Base-by-base conservation (phyloP, 1,139 yeast genomes). In the Diutina scorzettiae region DNA sequence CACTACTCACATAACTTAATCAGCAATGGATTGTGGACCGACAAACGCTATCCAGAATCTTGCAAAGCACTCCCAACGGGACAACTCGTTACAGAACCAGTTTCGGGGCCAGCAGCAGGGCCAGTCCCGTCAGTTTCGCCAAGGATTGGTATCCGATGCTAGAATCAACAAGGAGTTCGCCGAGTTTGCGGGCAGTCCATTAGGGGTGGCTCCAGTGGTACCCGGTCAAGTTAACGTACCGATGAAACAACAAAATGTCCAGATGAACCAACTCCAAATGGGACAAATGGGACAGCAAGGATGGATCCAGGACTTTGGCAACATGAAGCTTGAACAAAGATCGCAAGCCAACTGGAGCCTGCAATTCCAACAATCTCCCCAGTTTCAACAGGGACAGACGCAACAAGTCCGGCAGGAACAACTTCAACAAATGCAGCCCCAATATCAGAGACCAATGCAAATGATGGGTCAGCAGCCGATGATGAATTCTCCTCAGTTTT, bases 21-120 rank as follows among this genome's bases (percentile, higher is more conserved):
- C 17, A 17, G 20, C 37, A 18, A 34, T 34, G 39, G 39, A 34
- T 6, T 34, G 39, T 23, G 39, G 39, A 21, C 39, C 39, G 2
- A 21, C 39, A 2, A 34, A 21, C 14, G 39, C 39, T 18, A 23
- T 34, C 7, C 39, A 34, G 24, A 34, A 34, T 20, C 28, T 34
- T 16, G 24, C 39, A 11, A 34, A 34, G 19, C 39, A 34, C 17
- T 21, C 39, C 28, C 39, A 34, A 14, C 27, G 39, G 19, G 39
- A 34, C n/a, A 34, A 17, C 18, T 23, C 25, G 19, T 14, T 34
- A 2, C 39, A 34, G 19, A 20, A 34, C 24, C 39, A 34, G 39
- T 34, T 34, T 8, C 21, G 39, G 1, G 39, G 39, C n/a, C 39
- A 34, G 28, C 20, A n/a, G 9, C 39, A 12, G 9, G 28, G 20